phyloP scores from a whole-genome alignment of 257 asterid genomes.

The Parsonsia alboflavescens region DNA sequence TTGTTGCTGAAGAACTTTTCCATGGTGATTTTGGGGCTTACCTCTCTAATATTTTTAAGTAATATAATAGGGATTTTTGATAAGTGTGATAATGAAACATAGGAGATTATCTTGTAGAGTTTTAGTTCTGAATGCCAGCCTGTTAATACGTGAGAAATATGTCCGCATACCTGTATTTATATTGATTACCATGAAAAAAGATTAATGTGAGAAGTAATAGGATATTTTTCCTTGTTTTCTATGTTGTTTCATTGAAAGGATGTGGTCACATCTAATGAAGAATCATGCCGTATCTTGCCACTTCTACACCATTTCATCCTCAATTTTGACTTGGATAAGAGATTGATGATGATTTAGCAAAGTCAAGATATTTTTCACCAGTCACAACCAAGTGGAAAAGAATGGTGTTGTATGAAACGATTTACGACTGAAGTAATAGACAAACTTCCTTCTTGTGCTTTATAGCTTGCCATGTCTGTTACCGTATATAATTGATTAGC shows the following conservation, averaged over 20 bases:
- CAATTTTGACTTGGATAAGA: neutral
- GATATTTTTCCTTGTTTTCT: neutral
- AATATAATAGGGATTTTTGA: neutral
- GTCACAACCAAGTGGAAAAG: neutral
- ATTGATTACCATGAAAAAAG: neutral
- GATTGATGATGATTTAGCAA: neutral
- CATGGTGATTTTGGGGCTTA: neutral
- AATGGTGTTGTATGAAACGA: neutral
- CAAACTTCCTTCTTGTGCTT: neutral
- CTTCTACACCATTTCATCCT: neutral
- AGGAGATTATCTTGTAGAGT: neutral
- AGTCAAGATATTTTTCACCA: neutral
- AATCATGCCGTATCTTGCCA: no score
- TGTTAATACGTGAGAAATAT: neutral
- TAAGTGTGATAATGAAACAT: neutral
- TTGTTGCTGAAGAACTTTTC: neutral
- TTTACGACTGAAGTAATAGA: neutral
- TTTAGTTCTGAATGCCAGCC: neutral
- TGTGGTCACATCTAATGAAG: neutral
- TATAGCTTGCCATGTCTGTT: neutral
- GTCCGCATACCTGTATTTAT: neutral
- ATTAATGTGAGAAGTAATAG: neutral
- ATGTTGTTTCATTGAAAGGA: neutral
- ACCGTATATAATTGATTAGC: neutral
- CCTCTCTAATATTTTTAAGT: neutral